phyloP scores from a whole-genome alignment of 306 rosid genomes.

The Morella rubra region DNA sequence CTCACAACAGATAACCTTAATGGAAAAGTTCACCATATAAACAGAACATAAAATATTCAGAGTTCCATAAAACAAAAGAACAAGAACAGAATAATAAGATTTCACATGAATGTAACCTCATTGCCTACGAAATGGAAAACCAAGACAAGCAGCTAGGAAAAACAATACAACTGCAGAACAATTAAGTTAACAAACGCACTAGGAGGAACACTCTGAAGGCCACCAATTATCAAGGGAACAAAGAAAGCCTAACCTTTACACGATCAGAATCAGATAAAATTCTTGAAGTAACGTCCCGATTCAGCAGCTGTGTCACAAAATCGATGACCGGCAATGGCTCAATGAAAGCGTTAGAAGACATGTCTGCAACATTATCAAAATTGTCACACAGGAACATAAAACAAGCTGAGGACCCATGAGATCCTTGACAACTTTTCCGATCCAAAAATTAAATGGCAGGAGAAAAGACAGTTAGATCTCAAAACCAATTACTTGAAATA shows the following conservation, averaged over 20 bases:
- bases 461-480: background rate
- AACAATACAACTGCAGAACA: background rate
- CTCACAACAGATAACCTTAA: background rate
- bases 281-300: conserved; percentile 69
- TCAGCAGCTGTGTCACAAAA: conserved; percentile 74
- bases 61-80: too few relatives aligned
- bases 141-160: too few relatives aligned
- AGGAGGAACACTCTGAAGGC: background rate
- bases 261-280: conserved; percentile 92
- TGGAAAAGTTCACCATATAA: background rate
- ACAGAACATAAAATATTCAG: background rate
- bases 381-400: background rate
- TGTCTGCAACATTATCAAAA: conserved; percentile 54
- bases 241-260: conserved; percentile 60
- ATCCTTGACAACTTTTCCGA: background rate
- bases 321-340: conserved; percentile 97
- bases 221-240: background rate
- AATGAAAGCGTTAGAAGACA: conserved; percentile 95
- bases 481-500: too few relatives aligned
- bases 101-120: too few relatives aligned
- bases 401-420: background rate
- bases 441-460: background rate
- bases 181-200: background rate
- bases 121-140: too few relatives aligned
- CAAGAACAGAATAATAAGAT: too few relatives aligned